These are phyloP conservation scores for Scytalidium lignicola DNA, from an alignment of 2,329 filamentous ascomycete species.

Conservation along the genomic window DNA sequence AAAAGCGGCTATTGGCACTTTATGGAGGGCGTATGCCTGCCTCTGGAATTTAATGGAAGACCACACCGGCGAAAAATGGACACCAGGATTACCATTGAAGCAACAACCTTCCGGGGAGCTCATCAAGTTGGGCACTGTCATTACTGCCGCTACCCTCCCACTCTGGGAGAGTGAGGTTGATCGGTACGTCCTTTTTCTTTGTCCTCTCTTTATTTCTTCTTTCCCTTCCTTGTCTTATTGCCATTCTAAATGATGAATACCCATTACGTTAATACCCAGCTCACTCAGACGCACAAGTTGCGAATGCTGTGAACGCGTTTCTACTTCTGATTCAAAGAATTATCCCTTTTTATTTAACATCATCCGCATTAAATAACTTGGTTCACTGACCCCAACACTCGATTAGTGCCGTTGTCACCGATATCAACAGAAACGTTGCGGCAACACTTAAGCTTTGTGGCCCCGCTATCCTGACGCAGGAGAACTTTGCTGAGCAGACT, in stretches of 20 bases:
- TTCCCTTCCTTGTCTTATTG: too few relatives aligned
- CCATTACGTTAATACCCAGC: slow-evolving; percentile 89
- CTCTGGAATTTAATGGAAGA: slow-evolving; percentile 86
- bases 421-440: slow-evolving; percentile 90
- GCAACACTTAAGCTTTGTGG: slow-evolving; percentile 88
- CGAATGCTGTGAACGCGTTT: slow-evolving; percentile 86
- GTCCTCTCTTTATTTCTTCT: too few relatives aligned
- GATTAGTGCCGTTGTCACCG: slow-evolving; percentile 76
- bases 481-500: slow-evolving; percentile 69
- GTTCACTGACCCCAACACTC: neutral
- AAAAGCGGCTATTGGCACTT: slow-evolving; percentile 83
- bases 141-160: slow-evolving; percentile 77
- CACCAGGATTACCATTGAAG: slow-evolving; percentile 79
- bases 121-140: slow-evolving; percentile 77
- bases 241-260: slow-evolving; percentile 84
- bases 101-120: slow-evolving; percentile 74
- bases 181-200: slow-evolving; percentile 61
- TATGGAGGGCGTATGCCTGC: slow-evolving; percentile 90
- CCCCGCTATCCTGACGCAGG: slow-evolving; percentile 73
- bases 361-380: slow-evolving; percentile 7
- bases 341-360: slow-evolving; percentile 19
- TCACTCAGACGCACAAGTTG: slow-evolving; percentile 93
- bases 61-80: slow-evolving; percentile 74
- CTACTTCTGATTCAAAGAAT: slow-evolving; percentile 37
- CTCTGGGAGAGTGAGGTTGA: slow-evolving; percentile 89